Percentiles rank a stretch among this genome's conserved stretches.
These are phyloP conservation scores for Boechera divaricarpa DNA, from an alignment of 345 rosid genomes.

Conservation along the genomic window DNA sequence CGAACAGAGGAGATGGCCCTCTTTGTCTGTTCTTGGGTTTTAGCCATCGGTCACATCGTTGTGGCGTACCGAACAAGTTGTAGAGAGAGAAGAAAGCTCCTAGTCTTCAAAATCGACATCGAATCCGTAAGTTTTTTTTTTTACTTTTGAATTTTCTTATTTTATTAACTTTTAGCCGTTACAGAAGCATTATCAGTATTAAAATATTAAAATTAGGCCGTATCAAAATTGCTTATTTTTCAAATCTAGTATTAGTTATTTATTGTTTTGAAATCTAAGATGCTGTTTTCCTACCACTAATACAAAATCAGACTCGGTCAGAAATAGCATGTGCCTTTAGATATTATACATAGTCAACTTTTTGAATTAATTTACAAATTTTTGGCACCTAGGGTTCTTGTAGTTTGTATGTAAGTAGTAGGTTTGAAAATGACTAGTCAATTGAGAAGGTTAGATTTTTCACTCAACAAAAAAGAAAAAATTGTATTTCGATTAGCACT, in stretches of 20 bases:
- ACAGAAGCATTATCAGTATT: constrained; percentile 22
- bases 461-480: neutral
- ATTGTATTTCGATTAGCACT: neutral
- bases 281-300: constrained; percentile 18
- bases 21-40: constrained; percentile 62
- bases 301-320: constrained; percentile 39
- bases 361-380: constrained; percentile 15
- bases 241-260: constrained; percentile 19
- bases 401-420: constrained; percentile 25
- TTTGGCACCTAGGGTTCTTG: constrained; percentile 27
- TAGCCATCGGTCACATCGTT: constrained; percentile 78
- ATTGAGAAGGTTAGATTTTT: constrained; percentile 40
- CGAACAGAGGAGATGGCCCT: constrained; percentile 71
- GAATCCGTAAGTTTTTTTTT: constrained; percentile 75
- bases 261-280: constrained; percentile 20
- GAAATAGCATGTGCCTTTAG: constrained; percentile 41
- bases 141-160: neutral
- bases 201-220: neutral
- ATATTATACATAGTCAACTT: constrained; percentile 34
- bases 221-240: constrained; percentile 24
- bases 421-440: constrained; percentile 41
- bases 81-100: constrained; percentile 86
- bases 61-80: constrained; percentile 92
- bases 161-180: constrained; percentile 38
- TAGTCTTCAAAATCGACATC: constrained; percentile 91